Percentiles rank a stretch among this genome's conserved stretches.
Conservation (phyloP, 345 rosid species). For the Citrus australasica region DNA sequence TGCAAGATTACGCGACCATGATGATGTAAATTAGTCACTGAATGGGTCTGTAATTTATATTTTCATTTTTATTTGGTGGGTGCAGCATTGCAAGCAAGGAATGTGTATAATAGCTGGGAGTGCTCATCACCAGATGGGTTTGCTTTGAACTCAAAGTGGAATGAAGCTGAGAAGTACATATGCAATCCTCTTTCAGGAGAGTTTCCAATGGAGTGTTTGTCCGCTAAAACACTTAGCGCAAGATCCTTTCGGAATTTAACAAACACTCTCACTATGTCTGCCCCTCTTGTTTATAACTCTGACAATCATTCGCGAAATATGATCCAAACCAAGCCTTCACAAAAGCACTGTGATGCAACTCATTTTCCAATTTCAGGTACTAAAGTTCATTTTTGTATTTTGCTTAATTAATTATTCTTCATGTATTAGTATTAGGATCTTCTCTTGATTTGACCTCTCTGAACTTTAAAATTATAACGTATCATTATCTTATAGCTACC, state of each 20-base stretch:
- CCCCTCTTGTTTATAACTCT: constrained; percentile 62
- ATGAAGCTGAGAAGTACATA: constrained; percentile 94
- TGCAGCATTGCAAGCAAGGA: constrained; percentile 84
- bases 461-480: too few species aligned
- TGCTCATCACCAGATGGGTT: constrained; percentile 75
- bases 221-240: constrained; percentile 72
- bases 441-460: background rate
- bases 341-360: background rate
- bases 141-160: constrained; percentile 90
- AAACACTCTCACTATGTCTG: constrained; percentile 61
- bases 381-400: background rate
- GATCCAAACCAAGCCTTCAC: constrained; percentile 31
- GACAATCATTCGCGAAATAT: constrained; percentile 27
- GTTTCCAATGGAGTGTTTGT: constrained; percentile 95
- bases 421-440: background rate
- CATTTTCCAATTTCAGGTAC: constrained; percentile 39
- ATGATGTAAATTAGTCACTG: too few species aligned
- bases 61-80: background rate
- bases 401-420: background rate
- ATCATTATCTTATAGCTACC: too few species aligned
- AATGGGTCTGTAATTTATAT: background rate
- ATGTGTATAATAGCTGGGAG: constrained; percentile 50
- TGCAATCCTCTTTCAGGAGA: constrained; percentile 97
- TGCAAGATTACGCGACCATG: too few species aligned
- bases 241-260: constrained; percentile 62